Conservation (phyloP, 495 filamentous ascomycete species). For the Margaritispora aquatica region DNA sequence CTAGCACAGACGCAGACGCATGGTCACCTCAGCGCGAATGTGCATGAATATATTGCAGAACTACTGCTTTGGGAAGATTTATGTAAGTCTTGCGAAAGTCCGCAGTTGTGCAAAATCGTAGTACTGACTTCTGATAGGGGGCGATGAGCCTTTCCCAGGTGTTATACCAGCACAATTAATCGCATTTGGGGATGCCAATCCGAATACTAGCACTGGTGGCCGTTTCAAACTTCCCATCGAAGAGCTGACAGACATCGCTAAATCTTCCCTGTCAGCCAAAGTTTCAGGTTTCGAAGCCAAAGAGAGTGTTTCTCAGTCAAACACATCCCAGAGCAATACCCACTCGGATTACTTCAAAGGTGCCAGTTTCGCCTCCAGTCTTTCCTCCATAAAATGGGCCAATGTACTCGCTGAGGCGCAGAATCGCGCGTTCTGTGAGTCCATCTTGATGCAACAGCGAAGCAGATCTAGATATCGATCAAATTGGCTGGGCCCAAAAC, state of each 20-base stretch:
- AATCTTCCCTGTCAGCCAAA: too few species aligned
- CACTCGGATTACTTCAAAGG: neutral
- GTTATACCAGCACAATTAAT: neutral
- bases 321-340: neutral
- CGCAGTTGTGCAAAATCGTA: neutral
- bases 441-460: neutral
- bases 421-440: neutral
- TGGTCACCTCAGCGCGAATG: neutral
- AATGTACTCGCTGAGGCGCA: neutral
- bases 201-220: neutral
- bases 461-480: neutral
- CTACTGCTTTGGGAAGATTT: neutral
- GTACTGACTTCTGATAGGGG: neutral
- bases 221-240: neutral
- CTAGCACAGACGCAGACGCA: neutral
- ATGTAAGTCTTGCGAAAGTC: neutral
- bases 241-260: neutral
- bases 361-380: neutral
- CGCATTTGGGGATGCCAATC: neutral
- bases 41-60: neutral
- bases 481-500: neutral
- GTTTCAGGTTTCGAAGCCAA: neutral
- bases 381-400: neutral
- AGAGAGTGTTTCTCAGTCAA: neutral
- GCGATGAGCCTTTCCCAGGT: neutral